phyloP scores from a whole-genome alignment of 345 rosid species.

The Psidium friedrichsthalianum region DNA sequence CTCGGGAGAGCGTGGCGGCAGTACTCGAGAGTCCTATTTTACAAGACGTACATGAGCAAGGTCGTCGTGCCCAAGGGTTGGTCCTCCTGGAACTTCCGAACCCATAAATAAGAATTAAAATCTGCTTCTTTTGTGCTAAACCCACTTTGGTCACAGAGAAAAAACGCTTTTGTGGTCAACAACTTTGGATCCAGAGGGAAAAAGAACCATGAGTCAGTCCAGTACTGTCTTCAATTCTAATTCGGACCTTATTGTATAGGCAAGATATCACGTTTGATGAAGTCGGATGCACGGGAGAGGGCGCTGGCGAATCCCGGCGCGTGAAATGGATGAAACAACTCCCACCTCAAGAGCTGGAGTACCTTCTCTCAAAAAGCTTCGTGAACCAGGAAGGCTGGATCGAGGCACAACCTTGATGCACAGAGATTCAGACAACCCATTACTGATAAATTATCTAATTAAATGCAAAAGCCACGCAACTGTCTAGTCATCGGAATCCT shows the following conservation, averaged over 20 bases:
- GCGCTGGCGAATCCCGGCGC: slow-evolving; percentile 9
- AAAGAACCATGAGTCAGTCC: background rate
- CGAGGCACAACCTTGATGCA: background rate
- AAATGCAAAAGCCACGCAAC: background rate
- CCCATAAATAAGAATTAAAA: background rate
- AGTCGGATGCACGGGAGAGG: slow-evolving; percentile 5
- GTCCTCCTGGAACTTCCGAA: slow-evolving; percentile 9
- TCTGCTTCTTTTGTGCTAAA: background rate
- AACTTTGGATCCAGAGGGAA: background rate
- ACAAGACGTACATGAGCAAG: background rate
- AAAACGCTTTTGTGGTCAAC: background rate
- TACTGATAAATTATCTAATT: background rate
- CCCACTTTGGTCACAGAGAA: background rate
- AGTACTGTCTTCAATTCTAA: background rate
- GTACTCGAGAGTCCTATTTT: slow-evolving; percentile 22
- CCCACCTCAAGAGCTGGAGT: background rate
- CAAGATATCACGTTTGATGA: background rate
- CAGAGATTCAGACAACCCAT: background rate
- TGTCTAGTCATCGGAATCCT: background rate
- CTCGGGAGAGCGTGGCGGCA: slow-evolving; percentile 24
- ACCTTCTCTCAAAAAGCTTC: background rate
- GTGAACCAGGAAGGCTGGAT: slow-evolving; percentile 19
- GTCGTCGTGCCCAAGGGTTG: slow-evolving; percentile 16
- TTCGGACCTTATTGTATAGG: background rate
- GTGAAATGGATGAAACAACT: slow-evolving; percentile 14